phyloP scores from a whole-genome alignment of 352 stramenopile genomes.

The Hyaloperonospora brassicae region DNA sequence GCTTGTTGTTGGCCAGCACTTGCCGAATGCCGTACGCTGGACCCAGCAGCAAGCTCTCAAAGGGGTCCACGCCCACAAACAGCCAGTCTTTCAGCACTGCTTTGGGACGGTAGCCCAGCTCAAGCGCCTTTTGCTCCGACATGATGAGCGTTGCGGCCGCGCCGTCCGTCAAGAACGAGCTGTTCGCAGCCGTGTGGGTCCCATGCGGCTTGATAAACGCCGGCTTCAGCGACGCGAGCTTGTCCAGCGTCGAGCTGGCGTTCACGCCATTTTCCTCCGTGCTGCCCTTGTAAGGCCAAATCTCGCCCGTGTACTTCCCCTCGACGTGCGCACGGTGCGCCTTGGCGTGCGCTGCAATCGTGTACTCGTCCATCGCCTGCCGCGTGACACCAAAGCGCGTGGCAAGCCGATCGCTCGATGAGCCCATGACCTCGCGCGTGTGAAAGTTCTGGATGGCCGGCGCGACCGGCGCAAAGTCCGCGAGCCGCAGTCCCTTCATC shows the following conservation, averaged over 20 bases:
- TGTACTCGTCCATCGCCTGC: constrained; percentile 96
- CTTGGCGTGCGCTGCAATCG: constrained; percentile 90
- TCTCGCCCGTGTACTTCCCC: constrained; percentile 90
- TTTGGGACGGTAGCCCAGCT: constrained; percentile 94
- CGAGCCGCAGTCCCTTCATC: constrained; percentile 90
- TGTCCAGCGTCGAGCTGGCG: constrained; percentile 90
- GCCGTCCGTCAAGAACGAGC: constrained; percentile 96
- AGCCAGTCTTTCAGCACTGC: constrained; percentile 92
- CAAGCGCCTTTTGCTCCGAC: constrained; percentile 92
- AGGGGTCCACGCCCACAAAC: constrained; percentile 96
- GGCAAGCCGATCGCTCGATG: constrained; percentile 91
- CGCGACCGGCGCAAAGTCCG: constrained; percentile 88
- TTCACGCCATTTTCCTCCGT: constrained; percentile 97
- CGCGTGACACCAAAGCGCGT: constrained; percentile 92
- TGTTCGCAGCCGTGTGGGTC: constrained; percentile 97
- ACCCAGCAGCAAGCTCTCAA: constrained; percentile 90
- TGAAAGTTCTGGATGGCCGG: constrained; percentile 98
- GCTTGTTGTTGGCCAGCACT: constrained; percentile 74
- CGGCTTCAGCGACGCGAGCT: constrained; percentile 94
- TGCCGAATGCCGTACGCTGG: constrained; percentile 92
- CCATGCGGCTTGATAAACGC: constrained; percentile 97
- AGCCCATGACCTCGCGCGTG: constrained; percentile 98
- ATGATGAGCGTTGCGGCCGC: constrained; percentile 94
- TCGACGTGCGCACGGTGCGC: constrained; percentile 92
- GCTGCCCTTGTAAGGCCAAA: constrained; percentile 91